Evolutionary conservation across 768 basidiomycete genomes (phyloP), one percentile per base, ranked within the genome.

Genomic region (Lactarius sanguifluus): DNA sequence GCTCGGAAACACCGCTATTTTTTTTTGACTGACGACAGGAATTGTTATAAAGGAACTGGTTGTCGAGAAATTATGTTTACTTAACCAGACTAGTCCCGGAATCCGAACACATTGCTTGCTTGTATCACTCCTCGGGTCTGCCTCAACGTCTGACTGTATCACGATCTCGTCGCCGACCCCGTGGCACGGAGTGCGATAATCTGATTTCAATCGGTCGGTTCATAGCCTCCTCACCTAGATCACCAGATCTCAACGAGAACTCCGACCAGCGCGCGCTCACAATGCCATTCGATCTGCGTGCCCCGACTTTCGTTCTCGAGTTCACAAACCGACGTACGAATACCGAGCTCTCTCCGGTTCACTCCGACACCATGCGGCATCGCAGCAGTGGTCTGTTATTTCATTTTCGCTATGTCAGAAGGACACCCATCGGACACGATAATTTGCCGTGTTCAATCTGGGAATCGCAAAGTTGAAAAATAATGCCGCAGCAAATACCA

Each of bases 1-100:
- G 54, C 71, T 78, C 5, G 20, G 50, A 25, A 52, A 12, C 2
- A 25, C 25, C 6, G 25, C 50, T 52, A 25, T 47, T 13, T 50
- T 50, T 25, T 67, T 79, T 7, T 72, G 71, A 28, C 50, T 34
- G 34, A 34, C 9, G 34, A 34, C 38, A 18, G 45, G 25, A 28
- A 52, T 52, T 15, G 25, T 52, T 15, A 52, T 13, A 28, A 50
- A 28, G 23, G 2, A 50, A 25, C 50, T 28, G 25, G 50, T 16
- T 7, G 50, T 15, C 25, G 13, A 52, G 50, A 23, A 28, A 25
- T 23, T 52, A 25, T 28, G 50, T 28, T 50, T 50, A 50, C 45
- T 41, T 41, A 41, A 28, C 28, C 20, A 56, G 32, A 38, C 55
- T 8, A 38, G 36, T 36, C 47, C 56, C 30, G 15, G 60, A 52